These are phyloP conservation scores for Pythium sp. DNA, from an alignment of 352 stramenopile genomes.

Conservation along the genomic window DNA sequence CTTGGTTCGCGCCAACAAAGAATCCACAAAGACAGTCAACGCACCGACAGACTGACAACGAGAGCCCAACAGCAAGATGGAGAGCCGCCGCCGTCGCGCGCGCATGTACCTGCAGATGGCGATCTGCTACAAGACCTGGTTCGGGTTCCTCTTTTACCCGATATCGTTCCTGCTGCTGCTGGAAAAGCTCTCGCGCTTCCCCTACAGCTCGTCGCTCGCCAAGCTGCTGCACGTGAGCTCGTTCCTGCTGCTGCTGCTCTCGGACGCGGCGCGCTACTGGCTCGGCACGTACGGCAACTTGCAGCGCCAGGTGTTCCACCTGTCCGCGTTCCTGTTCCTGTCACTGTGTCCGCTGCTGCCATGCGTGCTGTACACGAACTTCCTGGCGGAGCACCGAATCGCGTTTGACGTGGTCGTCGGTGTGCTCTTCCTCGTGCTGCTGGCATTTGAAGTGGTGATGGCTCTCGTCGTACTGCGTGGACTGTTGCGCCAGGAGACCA, in stretches of 20 bases:
- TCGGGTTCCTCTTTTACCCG: conserved; percentile 58
- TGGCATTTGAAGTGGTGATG: conserved; percentile 35
- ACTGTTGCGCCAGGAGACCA: conserved; percentile 54
- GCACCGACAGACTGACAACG: neutral
- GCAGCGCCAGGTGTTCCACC: conserved; percentile 52
- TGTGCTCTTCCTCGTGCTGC: conserved; percentile 29
- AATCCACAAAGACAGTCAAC: neutral
- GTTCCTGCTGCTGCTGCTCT: conserved; percentile 40
- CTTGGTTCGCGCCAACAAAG: neutral
- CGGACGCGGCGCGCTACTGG: conserved; percentile 54
- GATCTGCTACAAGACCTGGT: conserved; percentile 57
- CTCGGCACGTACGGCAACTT: conserved; percentile 59
- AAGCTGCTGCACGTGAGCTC: conserved; percentile 38
- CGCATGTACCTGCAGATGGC: conserved; percentile 53
- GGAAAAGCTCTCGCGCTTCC: conserved; percentile 46
- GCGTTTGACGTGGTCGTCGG: conserved; percentile 47
- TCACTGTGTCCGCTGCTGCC: conserved; percentile 57
- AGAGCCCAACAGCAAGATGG: conserved; percentile 8
- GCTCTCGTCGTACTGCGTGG: conserved; percentile 46
- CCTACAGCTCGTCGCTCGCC: conserved; percentile 42
- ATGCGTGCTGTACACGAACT: conserved; percentile 49
- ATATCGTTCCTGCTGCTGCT: conserved; percentile 53
- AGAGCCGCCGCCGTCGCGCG: conserved; percentile 34
- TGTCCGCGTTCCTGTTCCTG: conserved; percentile 69
- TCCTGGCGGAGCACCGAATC: conserved; percentile 49